Base-by-base conservation (phyloP, 139 green algal genomes). In the Raphidocelis subcapitata region DNA sequence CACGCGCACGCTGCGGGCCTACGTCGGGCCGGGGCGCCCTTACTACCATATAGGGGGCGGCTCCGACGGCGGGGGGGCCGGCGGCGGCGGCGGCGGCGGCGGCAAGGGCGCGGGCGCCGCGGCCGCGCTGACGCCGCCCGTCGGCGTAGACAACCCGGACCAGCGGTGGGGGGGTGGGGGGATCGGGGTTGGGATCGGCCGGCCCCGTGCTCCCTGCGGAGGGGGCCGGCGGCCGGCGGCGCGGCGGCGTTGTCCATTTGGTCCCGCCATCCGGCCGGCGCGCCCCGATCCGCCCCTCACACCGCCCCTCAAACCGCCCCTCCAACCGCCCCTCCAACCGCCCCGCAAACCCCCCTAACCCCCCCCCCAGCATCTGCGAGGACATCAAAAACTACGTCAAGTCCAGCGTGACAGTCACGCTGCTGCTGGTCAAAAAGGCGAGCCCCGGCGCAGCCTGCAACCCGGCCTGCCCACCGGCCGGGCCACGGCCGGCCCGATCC, bases 281-380 rank as follows among this genome's bases (percentile, higher is more conserved):
- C n/a, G n/a, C n/a, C n/a, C n/a, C n/a, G n/a, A n/a, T 44, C 8
- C 12, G 8, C 31, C 31, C 31, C 64, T 8, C 5, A 15, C 62
- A 14, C 26, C 16, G 24, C 41, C 24, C 24, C 10, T 62, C 41
- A 54, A 16, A 31, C 5, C 24, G 62, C 24, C n/a, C 5, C n/a
- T 18, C 24, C 24, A 69, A 69, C 10, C 24, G 62, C n/a, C n/a
- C n/a, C n/a, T n/a, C 24, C 23, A 31, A 31, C 5, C 10, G 10
- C 24, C 12, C 5, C 57, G 12, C 8, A 47, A 35, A 54, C 35
- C 56, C 51, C 32, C 67, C 29, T 14, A 63, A 37, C 18, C 15
- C 41, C 24, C 79, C 84, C 60, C 89, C 97, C 84, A 82, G 93
- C 29, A 97, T 98, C 35, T 94, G 85, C 56, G 89, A 97, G 51